Conservation (phyloP, 2,329 filamentous ascomycete species). For the Fusarium staphyleae region DNA sequence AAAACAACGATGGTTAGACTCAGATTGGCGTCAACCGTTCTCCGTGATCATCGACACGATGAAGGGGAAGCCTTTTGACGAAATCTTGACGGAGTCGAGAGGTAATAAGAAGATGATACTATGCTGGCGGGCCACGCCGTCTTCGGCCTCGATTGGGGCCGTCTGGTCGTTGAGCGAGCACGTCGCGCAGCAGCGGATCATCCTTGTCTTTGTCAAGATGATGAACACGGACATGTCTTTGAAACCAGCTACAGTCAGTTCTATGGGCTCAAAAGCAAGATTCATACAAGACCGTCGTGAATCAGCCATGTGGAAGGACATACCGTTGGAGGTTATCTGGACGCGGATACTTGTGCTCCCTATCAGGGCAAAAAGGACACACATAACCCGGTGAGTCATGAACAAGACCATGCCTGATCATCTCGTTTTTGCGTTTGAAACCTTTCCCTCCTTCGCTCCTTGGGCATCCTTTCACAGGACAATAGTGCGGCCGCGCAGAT, state of each 20-base stretch:
- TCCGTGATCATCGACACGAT: not conserved
- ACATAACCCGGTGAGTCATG: constrained; percentile 95
- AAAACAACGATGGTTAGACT: constrained; percentile 7
- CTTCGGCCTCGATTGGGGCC: constrained; percentile 82
- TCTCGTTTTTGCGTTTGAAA: constrained; percentile 76
- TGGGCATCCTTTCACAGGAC: constrained; percentile 67
- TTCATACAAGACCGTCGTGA: not conserved
- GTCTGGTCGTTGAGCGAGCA: constrained; percentile 84
- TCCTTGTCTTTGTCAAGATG: constrained; percentile 91
- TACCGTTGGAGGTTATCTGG: constrained; percentile 96
- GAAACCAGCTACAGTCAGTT: constrained; percentile 14
- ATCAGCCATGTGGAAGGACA: constrained; percentile 14
- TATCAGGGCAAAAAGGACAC: constrained; percentile 93
- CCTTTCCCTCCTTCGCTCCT: constrained; percentile 70
- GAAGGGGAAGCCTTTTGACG: not conserved
- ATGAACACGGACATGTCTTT: constrained; percentile 89
- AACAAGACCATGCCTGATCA: constrained; percentile 82
- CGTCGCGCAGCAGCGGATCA: constrained; percentile 79
- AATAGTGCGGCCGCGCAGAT: constrained; percentile 70
- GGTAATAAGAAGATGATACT: constrained; percentile 1
- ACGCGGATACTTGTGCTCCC: constrained; percentile 92
- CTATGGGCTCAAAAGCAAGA: not conserved
- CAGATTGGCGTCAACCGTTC: constrained; percentile 15
- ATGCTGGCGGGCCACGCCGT: constrained; percentile 62
- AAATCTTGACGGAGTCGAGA: not conserved